A percentile compares a stretch with the other conserved stretches of the same genome.
These are phyloP conservation scores for Daldinia decipiens DNA, from an alignment of 495 filamentous ascomycete genomes.

Conservation along the genomic window DNA sequence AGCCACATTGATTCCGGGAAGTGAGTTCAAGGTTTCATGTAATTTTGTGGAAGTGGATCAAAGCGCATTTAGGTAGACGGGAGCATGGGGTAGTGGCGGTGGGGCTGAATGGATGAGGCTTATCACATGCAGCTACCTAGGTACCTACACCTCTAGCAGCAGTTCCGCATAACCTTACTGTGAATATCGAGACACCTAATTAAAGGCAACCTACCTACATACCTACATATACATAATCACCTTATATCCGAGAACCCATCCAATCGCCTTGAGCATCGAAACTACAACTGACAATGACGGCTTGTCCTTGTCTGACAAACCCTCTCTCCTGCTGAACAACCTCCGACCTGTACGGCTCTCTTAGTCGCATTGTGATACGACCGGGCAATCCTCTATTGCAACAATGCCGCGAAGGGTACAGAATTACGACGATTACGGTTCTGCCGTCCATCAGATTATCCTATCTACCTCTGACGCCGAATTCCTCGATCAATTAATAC, in stretches of 20 bases:
- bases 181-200: neutral
- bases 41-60: too few relatives aligned
- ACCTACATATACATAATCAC: neutral
- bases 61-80: too few relatives aligned
- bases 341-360: neutral
- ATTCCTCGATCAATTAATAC: slow-evolving; percentile 93
- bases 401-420: slow-evolving; percentile 60
- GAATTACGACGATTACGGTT: slow-evolving; percentile 65
- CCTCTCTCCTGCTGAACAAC: neutral
- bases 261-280: neutral
- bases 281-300: neutral
- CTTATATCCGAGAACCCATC: neutral
- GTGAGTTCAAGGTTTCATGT: too few relatives aligned
- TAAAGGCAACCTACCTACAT: neutral
- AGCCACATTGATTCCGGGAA: slow-evolving; percentile 1
- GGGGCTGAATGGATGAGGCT: slow-evolving; percentile 5
- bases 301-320: slow-evolving; percentile 8
- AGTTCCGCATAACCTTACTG: neutral
- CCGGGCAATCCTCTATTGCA: neutral
- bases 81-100: slow-evolving; percentile 1
- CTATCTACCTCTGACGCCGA: slow-evolving; percentile 90
- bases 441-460: slow-evolving; percentile 78
- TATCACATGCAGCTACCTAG: slow-evolving; percentile 10
- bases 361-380: slow-evolving; percentile 26
- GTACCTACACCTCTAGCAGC: neutral